A percentile compares a stretch with the other conserved stretches of the same genome.
These are phyloP conservation scores for Phytophthora nicotianae DNA, from an alignment of 352 stramenopile genomes.

Conservation along the genomic window DNA sequence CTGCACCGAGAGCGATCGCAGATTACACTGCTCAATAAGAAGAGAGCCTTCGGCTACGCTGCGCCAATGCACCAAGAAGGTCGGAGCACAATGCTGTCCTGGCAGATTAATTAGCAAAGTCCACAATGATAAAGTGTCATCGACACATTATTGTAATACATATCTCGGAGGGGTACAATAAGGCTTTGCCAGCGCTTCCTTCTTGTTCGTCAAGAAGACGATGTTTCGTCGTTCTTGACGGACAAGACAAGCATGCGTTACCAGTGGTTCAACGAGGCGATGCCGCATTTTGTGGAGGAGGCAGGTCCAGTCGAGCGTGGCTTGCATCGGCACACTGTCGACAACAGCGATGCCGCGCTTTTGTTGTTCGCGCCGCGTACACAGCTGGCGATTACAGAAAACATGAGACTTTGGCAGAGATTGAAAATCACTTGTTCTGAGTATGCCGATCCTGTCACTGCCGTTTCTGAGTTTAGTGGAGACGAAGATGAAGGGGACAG, in stretches of 20 bases:
- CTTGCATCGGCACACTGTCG: not conserved
- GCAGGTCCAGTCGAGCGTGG: not conserved
- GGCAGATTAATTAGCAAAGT: not conserved
- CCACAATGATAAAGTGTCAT: not conserved
- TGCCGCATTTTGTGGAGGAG: constrained; percentile 19
- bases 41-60: not conserved
- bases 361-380: constrained; percentile 21
- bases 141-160: too few species aligned
- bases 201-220: not conserved
- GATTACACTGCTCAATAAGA: constrained; percentile 19
- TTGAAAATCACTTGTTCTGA: constrained; percentile 5
- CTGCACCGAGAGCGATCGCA: constrained; percentile 7
- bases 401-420: constrained; percentile 4
- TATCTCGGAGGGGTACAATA: too few species aligned
- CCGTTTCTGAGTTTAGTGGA: constrained; percentile 28
- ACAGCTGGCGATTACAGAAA: constrained; percentile 30
- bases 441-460: constrained; percentile 24
- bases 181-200: not conserved
- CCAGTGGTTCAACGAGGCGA: constrained; percentile 23
- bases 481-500: constrained; percentile 2
- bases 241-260: constrained; percentile 5
- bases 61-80: not conserved
- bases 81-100: too few species aligned
- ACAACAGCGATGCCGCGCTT: constrained; percentile 7
- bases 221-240: not conserved